Percentiles rank a stretch among this genome's conserved stretches.
Conservation (phyloP, 768 basidiomycete species). For the Trametes villosa region DNA sequence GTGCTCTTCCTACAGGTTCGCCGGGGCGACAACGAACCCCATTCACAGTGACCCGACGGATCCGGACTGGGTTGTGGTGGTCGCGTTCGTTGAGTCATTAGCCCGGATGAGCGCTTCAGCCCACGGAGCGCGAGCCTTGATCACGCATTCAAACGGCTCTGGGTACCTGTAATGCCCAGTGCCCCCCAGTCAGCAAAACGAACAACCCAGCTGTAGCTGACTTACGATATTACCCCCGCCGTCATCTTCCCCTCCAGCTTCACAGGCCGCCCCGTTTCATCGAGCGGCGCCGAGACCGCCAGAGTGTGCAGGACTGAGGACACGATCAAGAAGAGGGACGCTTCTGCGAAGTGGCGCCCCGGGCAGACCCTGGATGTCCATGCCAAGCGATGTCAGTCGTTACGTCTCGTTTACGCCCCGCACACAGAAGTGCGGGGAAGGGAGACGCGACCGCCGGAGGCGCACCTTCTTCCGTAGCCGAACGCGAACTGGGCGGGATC, state of each 20-base stretch:
- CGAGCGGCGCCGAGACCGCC: conserved; percentile 1
- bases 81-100: not conserved
- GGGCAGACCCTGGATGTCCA: conserved; percentile 28
- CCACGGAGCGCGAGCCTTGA: conserved; percentile 27
- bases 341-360: conserved; percentile 29
- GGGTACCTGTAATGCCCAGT: conserved; percentile 27
- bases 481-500: conserved; percentile 19
- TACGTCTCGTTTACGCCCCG: too few species aligned
- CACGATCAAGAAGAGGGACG: conserved; percentile 16
- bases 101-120: conserved; percentile 16
- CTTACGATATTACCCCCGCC: conserved; percentile 17
- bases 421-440: not conserved
- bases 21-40: too few species aligned
- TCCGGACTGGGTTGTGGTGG: not conserved
- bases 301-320: conserved; percentile 18
- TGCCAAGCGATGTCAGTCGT: too few species aligned
- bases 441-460: not conserved
- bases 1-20: too few species aligned
- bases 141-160: conserved; percentile 28
- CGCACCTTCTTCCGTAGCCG: not conserved
- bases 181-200: too few species aligned
- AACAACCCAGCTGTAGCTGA: not conserved
- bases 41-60: too few species aligned
- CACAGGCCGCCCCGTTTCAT: conserved; percentile 8
- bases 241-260: conserved; percentile 1